A percentile compares a stretch with the other conserved stretches of the same genome.
Evolutionary conservation across 257 asterid genomes (phyloP).

Genomic region (Eucommia ulmoides): DNA sequence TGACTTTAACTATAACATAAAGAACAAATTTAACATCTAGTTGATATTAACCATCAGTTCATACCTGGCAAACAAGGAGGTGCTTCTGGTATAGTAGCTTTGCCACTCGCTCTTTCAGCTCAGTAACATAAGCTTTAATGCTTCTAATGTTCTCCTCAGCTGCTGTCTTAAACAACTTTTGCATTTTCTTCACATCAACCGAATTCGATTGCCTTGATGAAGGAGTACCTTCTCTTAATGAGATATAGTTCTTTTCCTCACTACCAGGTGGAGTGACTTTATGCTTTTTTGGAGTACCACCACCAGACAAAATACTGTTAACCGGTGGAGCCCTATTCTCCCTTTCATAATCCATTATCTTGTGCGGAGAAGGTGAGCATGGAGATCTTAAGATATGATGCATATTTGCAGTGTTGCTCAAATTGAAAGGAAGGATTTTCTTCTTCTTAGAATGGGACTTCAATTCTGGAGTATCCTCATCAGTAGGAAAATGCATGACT

Average conservation of each 20-base stretch:
- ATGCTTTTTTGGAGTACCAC: conserved; percentile 13
- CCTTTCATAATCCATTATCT: conserved; percentile 33
- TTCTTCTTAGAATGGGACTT: conserved; percentile 47
- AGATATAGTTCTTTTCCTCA: conserved; percentile 23
- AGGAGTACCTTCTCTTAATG: conserved; percentile 34
- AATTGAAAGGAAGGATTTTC: conserved; percentile 51
- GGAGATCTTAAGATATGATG: conserved; percentile 69
- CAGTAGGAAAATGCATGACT: conserved; percentile 41
- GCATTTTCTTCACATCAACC: conserved; percentile 73
- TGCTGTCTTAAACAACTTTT: conserved; percentile 84
- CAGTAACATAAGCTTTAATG: conserved; percentile 77
- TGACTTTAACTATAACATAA: too few species aligned
- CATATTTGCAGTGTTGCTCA: conserved; percentile 70
- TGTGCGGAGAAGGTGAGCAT: conserved; percentile 55
- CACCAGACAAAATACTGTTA: conserved; percentile 14
- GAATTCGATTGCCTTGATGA: conserved; percentile 46
- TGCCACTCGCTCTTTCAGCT: conserved; percentile 88
- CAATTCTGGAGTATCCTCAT: conserved; percentile 39
- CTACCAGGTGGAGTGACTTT: conserved; percentile 23
- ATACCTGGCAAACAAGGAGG: conserved; percentile 95
- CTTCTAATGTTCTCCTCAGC: conserved; percentile 81
- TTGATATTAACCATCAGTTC: too few species aligned
- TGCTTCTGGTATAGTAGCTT: conserved; percentile 97
- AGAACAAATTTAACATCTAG: too few species aligned
- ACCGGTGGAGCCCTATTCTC: conserved; percentile 71